Conservation (phyloP, 345 rosid species). For the Eucalyptus rudis region DNA sequence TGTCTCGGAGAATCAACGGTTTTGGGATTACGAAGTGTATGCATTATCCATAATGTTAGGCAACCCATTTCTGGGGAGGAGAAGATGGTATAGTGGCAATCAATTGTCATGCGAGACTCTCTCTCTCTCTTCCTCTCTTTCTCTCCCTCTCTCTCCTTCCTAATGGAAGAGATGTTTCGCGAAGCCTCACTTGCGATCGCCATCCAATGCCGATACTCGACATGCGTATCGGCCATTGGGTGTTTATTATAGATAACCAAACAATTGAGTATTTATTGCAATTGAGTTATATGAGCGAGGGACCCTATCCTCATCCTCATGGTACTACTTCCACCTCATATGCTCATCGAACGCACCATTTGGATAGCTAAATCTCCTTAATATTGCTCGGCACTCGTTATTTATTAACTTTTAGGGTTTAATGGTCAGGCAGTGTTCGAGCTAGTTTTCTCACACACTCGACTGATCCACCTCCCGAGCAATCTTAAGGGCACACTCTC, state of each 20-base stretch:
- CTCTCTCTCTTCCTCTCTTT: too few relatives aligned
- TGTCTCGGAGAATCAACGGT: neutral
- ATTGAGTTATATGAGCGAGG: neutral
- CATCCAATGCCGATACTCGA: neutral
- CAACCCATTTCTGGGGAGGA: neutral
- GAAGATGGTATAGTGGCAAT: neutral
- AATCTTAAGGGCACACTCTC: neutral
- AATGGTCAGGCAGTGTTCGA: neutral
- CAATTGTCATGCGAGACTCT: neutral
- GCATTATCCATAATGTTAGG: neutral
- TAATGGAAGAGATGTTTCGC: neutral
- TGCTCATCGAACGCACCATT: neutral
- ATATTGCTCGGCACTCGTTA: neutral
- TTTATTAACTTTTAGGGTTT: neutral
- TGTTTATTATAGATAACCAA: neutral
- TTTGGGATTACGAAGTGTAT: neutral
- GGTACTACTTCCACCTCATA: neutral
- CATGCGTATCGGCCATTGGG: neutral
- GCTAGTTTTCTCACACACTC: neutral
- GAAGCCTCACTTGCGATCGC: neutral
- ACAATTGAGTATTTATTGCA: neutral
- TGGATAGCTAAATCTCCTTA: neutral
- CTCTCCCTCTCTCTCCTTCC: neutral
- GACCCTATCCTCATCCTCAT: neutral
- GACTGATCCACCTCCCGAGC: accelerated